phyloP scores from a whole-genome alignment of 306 rosid species.

The Chamaecrista fasciculata region DNA sequence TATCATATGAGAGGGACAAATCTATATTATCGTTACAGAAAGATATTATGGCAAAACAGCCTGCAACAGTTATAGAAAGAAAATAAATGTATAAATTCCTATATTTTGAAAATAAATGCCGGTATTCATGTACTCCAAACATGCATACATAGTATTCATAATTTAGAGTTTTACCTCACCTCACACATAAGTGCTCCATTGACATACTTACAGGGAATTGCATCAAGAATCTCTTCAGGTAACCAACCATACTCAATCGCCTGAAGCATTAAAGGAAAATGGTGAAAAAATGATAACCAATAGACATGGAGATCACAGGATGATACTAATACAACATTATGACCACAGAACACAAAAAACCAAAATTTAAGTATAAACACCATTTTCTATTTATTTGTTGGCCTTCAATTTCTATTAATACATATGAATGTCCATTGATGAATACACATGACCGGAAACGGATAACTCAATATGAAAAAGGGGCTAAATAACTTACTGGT shows the following conservation, averaged over 20 bases:
- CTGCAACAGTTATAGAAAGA: background rate
- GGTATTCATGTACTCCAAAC: background rate
- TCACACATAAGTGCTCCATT: conserved; percentile 65
- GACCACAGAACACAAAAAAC: background rate
- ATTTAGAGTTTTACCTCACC: conserved; percentile 38
- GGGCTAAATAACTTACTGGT: background rate
- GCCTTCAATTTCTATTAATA: no score
- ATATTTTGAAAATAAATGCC: background rate
- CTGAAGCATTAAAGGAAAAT: conserved; percentile 26
- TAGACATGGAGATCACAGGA: background rate
- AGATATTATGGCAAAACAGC: background rate
- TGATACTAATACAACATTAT: background rate
- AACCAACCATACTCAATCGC: conserved; percentile 70
- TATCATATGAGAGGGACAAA: background rate
- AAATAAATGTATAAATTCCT: background rate
- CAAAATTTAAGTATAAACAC: background rate
- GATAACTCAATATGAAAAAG: background rate
- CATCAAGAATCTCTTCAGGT: conserved; percentile 67
- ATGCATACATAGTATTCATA: background rate
- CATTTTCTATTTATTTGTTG: background rate
- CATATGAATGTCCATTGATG: background rate
- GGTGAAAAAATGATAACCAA: background rate
- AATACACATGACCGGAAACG: background rate
- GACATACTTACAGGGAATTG: conserved; percentile 63
- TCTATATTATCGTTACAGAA: background rate